Evolutionary conservation across 1,284 basidiomycete genomes (phyloP), one percentile per base, ranked within the genome.

Genomic region (Stygiomarasmius scandens): DNA sequence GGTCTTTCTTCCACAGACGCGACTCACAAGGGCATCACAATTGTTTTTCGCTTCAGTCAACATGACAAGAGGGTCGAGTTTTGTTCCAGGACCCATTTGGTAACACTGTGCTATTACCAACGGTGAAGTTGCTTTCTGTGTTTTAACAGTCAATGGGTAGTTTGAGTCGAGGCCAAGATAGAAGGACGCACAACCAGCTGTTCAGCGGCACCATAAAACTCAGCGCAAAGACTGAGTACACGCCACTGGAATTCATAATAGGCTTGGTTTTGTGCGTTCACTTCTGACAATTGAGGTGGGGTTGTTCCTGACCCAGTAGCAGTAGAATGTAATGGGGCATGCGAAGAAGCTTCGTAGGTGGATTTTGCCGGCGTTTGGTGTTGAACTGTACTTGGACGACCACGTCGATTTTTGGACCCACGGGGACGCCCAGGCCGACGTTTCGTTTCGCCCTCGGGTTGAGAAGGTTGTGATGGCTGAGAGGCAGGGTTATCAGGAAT

Each of bases 231-330:
- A 66, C 90, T 90, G 55, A 92, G 71, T 43, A 91, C 84, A 52
- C 89, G 82, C 89, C 90, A 92, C 68, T 92, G 89, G 65, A 92
- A 92, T 67, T 92, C 89, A 67, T 90, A 89, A 70, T 90, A 91
- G 65, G 86, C 84, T 62, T 90, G 86, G 66, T 89, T 89, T 64
- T 86, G 82, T 8, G 86, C 71, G 61, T 82, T 81, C 36, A 85
- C 78, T 61, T 87, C 79, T 59, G 83, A 68, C 63, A 77, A 70
- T 66, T 80, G 72, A 58, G 76, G 71, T 6, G 74, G 71, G 16
- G 62, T 59, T 24, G 65, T 64, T 36, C 65, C 63, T n/a, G 72
- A 65, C 23, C 69, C 69, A 59, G 62, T 64, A 59, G 61, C 69
- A 59, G 62, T 64, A 59, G 61, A 64, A 54, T 61, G 66, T 51